These are phyloP conservation scores for Cladosporium sp. DNA, from an alignment of 2,329 filamentous ascomycete genomes.

Conservation along the genomic window DNA sequence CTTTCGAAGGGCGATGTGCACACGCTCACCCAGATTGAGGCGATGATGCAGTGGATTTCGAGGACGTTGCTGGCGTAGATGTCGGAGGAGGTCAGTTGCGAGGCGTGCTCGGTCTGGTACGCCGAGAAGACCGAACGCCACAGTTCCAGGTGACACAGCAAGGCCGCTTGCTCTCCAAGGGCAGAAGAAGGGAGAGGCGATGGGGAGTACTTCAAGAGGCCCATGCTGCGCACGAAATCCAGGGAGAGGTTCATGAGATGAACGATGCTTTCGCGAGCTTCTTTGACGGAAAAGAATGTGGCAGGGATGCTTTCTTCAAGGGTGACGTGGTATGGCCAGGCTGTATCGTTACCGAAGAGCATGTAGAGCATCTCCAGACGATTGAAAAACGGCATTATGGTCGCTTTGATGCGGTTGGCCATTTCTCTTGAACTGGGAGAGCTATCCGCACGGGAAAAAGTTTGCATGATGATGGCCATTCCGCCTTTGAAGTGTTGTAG, in stretches of 20 bases:
- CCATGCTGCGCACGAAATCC: neutral
- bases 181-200: neutral
- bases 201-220: neutral
- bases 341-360: conserved; percentile 1
- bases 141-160: conserved; percentile 1
- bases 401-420: neutral
- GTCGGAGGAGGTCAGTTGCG: neutral
- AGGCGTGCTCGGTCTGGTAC: neutral
- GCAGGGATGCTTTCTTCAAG: neutral
- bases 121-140: conserved; percentile 1
- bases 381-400: conserved; percentile 9
- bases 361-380: conserved; percentile 8
- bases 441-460: neutral
- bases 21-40: conserved; percentile 7
- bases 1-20: conserved; percentile 1
- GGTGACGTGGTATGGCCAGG: neutral
- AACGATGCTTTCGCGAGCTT: conserved; percentile 10
- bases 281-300: neutral
- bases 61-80: neutral
- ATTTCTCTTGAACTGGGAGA: neutral
- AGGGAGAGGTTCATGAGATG: conserved; percentile 10
- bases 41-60: conserved; percentile 1
- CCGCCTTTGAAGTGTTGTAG: conserved; percentile 11
- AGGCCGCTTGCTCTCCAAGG: conserved; percentile 1
- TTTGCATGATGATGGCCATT: conserved; percentile 2